Evolutionary conservation across 495 filamentous ascomycete genomes (phyloP).

Genomic region (Neurospora sp.): DNA sequence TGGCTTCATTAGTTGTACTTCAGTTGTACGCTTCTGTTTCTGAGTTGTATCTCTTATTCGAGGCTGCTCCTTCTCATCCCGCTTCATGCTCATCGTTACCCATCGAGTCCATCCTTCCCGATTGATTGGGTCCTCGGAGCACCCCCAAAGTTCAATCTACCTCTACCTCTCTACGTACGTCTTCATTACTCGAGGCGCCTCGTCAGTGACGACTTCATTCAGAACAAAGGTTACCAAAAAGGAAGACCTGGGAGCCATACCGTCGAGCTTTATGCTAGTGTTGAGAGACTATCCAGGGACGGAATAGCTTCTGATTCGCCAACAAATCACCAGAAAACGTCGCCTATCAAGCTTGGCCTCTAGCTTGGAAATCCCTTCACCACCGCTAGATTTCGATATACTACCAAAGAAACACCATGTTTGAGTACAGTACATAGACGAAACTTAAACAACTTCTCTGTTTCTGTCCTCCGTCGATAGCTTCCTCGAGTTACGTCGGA

Average conservation of each 20-base stretch:
- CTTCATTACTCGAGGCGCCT: background rate
- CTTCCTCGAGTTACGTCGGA: background rate
- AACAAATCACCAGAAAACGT: background rate
- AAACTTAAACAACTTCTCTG: background rate
- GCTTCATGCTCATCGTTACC: background rate
- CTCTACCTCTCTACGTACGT: background rate
- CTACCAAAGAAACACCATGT: background rate
- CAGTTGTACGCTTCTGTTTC: background rate
- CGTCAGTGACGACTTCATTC: background rate
- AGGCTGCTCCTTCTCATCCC: background rate
- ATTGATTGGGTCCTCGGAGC: background rate
- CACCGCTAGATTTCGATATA: background rate
- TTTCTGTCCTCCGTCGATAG: background rate
- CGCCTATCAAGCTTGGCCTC: background rate
- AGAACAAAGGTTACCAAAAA: background rate
- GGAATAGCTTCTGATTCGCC: background rate
- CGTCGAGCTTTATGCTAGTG: background rate
- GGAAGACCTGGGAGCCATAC: background rate
- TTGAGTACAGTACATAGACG: background rate
- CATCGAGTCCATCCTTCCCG: background rate
- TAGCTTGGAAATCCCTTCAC: background rate
- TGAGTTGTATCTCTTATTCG: background rate
- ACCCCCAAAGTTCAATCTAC: background rate
- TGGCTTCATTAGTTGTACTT: background rate
- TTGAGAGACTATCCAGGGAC: background rate